Evolutionary conservation across 1,284 basidiomycete genomes (phyloP).

Genomic region (Trametes hirsuta): DNA sequence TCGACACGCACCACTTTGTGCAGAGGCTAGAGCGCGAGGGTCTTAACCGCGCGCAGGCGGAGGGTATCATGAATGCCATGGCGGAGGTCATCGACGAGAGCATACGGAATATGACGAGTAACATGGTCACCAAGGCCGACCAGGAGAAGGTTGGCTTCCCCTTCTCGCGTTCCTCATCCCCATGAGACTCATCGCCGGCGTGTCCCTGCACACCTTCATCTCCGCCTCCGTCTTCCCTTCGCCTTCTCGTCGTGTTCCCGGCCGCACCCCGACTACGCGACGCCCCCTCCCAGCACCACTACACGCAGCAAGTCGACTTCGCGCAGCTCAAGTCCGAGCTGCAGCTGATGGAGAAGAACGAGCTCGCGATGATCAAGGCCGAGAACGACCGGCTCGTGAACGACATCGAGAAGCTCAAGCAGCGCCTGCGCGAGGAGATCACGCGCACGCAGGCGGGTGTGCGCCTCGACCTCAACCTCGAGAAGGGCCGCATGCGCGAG

Average conservation of each 20-base stretch:
- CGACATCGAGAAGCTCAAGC: conserved; percentile 97
- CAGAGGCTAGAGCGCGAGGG: conserved; percentile 88
- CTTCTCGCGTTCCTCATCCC: not conserved
- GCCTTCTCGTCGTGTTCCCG: not conserved
- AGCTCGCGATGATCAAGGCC: conserved; percentile 93
- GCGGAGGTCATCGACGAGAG: conserved; percentile 96
- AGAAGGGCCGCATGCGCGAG: conserved; percentile 95
- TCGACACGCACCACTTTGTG: conserved; percentile 94
- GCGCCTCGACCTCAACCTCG: conserved; percentile 92
- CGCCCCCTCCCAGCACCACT: conserved; percentile 68
- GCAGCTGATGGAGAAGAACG: conserved; percentile 97
- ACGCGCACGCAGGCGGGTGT: conserved; percentile 94
- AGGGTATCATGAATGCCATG: conserved; percentile 94
- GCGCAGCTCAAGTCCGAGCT: conserved; percentile 96
- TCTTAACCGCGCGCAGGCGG: conserved; percentile 85
- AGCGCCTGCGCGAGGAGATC: conserved; percentile 90
- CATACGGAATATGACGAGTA: conserved; percentile 90
- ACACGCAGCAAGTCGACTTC: conserved; percentile 97
- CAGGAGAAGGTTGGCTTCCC: conserved; percentile 80
- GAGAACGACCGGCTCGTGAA: conserved; percentile 92
- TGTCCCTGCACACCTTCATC: not conserved
- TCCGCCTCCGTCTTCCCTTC: not conserved
- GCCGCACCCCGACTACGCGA: not conserved
- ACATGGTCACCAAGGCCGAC: conserved; percentile 92
- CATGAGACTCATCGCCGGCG: not conserved